Conservation (phyloP, 148 eudicot species). For the Silene latifolia region DNA sequence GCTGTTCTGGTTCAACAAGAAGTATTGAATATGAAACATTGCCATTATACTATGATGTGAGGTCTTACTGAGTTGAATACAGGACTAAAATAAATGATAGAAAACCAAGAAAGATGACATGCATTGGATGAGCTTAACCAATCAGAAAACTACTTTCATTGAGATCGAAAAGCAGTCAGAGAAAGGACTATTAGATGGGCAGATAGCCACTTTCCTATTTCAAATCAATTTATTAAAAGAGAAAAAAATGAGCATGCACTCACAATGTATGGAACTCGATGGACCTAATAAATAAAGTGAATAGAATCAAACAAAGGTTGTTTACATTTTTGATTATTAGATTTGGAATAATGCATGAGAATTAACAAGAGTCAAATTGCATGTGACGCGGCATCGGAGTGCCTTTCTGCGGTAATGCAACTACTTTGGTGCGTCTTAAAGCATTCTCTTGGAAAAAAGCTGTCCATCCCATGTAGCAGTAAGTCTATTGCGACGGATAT, state of each 20-base stretch:
- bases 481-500: too few relatives aligned
- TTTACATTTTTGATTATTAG: not conserved
- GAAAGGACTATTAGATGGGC: not conserved
- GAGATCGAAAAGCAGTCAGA: not conserved
- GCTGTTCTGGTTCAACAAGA: too few relatives aligned
- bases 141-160: not conserved
- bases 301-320: slow-evolving; percentile 15
- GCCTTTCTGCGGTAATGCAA: not conserved
- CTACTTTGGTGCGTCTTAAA: not conserved
- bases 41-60: too few relatives aligned
- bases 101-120: not conserved
- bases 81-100: not conserved
- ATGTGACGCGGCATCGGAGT: slow-evolving; percentile 3
- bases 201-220: not conserved
- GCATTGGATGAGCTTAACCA: not conserved
- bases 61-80: too few relatives aligned
- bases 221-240: too few relatives aligned
- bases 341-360: not conserved
- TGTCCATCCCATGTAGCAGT: not conserved
- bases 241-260: not conserved
- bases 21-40: too few relatives aligned
- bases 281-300: slow-evolving; percentile 12
- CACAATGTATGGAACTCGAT: slow-evolving; percentile 13
- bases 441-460: not conserved
- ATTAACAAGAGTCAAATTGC: slow-evolving; percentile 5